phyloP scores from a whole-genome alignment of 192 early-diverging fungal species.

The Backusella psychrophila region DNA sequence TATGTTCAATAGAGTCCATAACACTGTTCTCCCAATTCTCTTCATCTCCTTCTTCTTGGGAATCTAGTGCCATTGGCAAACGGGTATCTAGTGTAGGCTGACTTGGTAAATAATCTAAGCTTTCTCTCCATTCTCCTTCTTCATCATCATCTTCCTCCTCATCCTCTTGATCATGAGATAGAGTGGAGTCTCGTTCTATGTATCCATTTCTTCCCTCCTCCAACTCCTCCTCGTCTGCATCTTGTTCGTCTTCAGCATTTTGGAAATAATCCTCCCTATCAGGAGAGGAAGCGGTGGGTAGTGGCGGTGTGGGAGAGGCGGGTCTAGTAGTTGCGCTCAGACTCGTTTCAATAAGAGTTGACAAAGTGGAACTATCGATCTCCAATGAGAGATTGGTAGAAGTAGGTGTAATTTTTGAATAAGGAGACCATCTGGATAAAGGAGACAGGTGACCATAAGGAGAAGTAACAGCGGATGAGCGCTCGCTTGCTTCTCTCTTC shows the following conservation, averaged over 20 bases:
- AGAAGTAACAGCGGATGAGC: not conserved
- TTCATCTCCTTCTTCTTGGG: not conserved
- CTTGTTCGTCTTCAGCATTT: not conserved
- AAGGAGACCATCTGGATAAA: constrained; percentile 11
- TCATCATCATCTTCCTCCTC: not conserved
- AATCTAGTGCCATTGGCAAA: not conserved
- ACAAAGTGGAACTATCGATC: constrained; percentile 1
- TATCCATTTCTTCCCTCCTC: not conserved
- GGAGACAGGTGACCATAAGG: constrained; percentile 3
- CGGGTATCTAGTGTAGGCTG: not conserved
- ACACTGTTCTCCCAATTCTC: not conserved
- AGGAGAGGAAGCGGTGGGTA: not conserved
- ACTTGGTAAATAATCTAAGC: constrained; percentile 8
- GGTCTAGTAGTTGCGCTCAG: not conserved
- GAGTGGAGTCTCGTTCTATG: not conserved
- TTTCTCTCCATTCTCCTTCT: not conserved
- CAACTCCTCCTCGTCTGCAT: not conserved
- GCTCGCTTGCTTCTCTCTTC: not conserved
- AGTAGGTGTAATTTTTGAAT: not conserved
- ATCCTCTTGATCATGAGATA: not conserved
- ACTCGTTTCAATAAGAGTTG: constrained; percentile 1
- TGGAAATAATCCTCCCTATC: not conserved
- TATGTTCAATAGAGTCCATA: constrained; percentile 6
- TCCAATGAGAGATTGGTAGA: constrained; percentile 7
- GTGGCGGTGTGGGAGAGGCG: not conserved